phyloP scores from a whole-genome alignment of 768 basidiomycete genomes.

The Suillus subaureus region DNA sequence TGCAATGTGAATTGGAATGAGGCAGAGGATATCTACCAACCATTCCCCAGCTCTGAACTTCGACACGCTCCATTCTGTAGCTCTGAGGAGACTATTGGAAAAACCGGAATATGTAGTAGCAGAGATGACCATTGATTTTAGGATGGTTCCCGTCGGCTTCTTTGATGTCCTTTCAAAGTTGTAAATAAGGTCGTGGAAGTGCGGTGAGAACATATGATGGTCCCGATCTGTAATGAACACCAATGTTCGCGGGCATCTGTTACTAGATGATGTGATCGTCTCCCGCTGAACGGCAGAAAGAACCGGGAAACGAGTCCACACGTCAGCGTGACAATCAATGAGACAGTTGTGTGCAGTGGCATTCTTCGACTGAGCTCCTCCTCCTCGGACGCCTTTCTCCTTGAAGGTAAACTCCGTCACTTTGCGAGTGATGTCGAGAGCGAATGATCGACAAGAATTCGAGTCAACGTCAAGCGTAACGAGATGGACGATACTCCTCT shows the following conservation, averaged over 20 bases:
- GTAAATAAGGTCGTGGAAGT: slow-evolving; percentile 50
- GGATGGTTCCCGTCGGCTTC: slow-evolving; percentile 52
- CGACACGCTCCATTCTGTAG: slow-evolving; percentile 35
- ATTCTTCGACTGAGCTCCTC: slow-evolving; percentile 15
- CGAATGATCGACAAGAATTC: slow-evolving; percentile 42
- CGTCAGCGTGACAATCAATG: slow-evolving; percentile 57
- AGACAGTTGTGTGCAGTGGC: slow-evolving; percentile 49
- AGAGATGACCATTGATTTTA: slow-evolving; percentile 41
- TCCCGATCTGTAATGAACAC: slow-evolving; percentile 46
- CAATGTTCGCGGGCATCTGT: slow-evolving; percentile 37
- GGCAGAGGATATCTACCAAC: slow-evolving; percentile 60
- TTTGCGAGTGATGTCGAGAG: slow-evolving; percentile 55
- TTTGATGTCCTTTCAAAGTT: slow-evolving; percentile 50
- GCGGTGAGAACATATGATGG: slow-evolving; percentile 37
- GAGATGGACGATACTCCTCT: slow-evolving; percentile 44
- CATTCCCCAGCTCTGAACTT: slow-evolving; percentile 56
- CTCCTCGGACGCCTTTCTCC: slow-evolving; percentile 36
- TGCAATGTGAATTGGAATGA: slow-evolving; percentile 68
- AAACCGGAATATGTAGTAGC: slow-evolving; percentile 35
- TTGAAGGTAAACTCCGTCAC: slow-evolving; percentile 59
- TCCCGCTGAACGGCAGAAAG: slow-evolving; percentile 51
- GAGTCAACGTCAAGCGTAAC: slow-evolving; percentile 39
- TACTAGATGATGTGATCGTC: slow-evolving; percentile 39
- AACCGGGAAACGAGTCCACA: slow-evolving; percentile 66
- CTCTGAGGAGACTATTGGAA: slow-evolving; percentile 15